Base-by-base conservation (phyloP, 495 filamentous ascomycete species). In the Penicillium riverlandense region DNA sequence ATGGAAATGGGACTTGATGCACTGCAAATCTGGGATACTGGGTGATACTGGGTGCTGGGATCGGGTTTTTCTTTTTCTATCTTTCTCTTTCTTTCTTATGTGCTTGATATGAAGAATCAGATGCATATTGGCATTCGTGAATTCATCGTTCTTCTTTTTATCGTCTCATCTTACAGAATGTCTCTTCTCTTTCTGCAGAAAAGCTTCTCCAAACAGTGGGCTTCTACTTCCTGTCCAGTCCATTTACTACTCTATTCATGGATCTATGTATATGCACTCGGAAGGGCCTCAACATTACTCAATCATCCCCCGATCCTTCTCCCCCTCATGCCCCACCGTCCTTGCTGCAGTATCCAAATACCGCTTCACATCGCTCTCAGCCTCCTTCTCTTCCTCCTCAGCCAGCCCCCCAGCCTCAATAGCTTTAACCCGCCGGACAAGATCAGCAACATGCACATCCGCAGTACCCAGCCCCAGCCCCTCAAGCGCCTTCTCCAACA, bases 401-500 rank as follows among this genome's bases (percentile, higher is more conserved):
- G 44, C 59, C 38, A 58, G 47, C 1, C 45, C 61, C 33, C 32
- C 58, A 14, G 53, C 49, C 49, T 70, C 62, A 42, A 76, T 62
- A 4, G 53, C 53, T 53, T 65, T 72, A 10, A 77, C 71, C 38
- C 69, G 58, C 28, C 43, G 50, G 14, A 74, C 72, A 50, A 78
- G 52, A 56, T 76, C 74, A 7, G 63, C 69, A 27, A 99, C 79
- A 75, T 99, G 91, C 43, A 73, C 78, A 72, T 99, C 94, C 8
- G 81, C 86, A 55, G 80, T 88, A 36, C 86, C 90, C 9, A 76
- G 63, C 44, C 88, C 85, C 35, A 97, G 67, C 12, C 76, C 80
- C 47, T 82, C 70, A 45, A 99, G 74, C 10, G 86, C 84, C 58
- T 71, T 74, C 65, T 96, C 87, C 33, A 99, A 66, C 49, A 82